A percentile compares a stretch with the other conserved stretches of the same genome.
Evolutionary conservation across 2,329 filamentous ascomycete genomes (phyloP).

Genomic region (Penicillium sp.): DNA sequence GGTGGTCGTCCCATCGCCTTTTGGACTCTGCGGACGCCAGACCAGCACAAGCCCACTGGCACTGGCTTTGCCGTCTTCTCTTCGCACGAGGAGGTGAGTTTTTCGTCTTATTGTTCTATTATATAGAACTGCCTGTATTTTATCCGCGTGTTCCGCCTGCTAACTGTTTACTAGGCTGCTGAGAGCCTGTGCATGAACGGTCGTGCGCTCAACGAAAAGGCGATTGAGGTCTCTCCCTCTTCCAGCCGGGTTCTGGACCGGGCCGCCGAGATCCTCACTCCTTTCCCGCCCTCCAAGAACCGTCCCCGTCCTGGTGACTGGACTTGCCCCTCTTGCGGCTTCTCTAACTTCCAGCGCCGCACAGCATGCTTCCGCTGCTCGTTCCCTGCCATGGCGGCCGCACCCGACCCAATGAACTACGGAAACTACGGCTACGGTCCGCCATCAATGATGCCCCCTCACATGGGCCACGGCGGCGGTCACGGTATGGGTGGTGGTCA

Average conservation of each 20-base stretch:
- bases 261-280: constrained; percentile 91
- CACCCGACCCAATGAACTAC: constrained; percentile 72
- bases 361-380: constrained; percentile 99
- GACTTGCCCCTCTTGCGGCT: constrained; percentile 98
- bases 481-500: constrained; percentile 55
- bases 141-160: constrained; percentile 2
- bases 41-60: constrained; percentile 99
- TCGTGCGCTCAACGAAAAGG: constrained; percentile 95
- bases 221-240: constrained; percentile 96
- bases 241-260: constrained; percentile 95
- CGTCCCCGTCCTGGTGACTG: constrained; percentile 94
- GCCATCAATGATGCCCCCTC: constrained; percentile 76
- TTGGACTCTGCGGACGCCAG: constrained; percentile 95
- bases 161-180: constrained; percentile 62
- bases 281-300: constrained; percentile 98
- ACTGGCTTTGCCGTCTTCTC: constrained; percentile 98
- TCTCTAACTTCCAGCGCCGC: constrained; percentile 98
- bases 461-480: constrained; percentile 63
- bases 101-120: neutral
- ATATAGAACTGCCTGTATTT: constrained; percentile 2
- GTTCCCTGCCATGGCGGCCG: constrained; percentile 88
- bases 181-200: constrained; percentile 99
- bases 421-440: constrained; percentile 60
- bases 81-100: constrained; percentile 92
- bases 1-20: constrained; percentile 97